Conservation (phyloP, 805 yeast genomes). For the Maudiozyma serrabonitensis region DNA sequence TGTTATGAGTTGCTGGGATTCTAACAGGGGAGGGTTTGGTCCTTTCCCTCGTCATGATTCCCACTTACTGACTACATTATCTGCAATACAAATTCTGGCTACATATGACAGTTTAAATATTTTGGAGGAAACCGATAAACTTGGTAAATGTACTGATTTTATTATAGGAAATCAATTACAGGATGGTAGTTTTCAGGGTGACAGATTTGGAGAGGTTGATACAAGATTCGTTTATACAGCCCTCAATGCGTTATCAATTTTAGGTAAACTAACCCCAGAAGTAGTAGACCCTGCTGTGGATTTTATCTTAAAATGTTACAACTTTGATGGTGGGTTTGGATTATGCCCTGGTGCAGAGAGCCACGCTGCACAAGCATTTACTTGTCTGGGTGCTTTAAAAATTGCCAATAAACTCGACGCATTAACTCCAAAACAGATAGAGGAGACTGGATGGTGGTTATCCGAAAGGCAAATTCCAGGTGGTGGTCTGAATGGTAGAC, state of each 20-base stretch:
- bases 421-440: conserved; percentile 29
- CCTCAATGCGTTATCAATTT: conserved; percentile 57
- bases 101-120: conserved; percentile 51
- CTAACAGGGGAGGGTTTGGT: conserved; percentile 68
- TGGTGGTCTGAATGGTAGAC: conserved; percentile 95
- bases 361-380: conserved; percentile 87
- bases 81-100: conserved; percentile 73
- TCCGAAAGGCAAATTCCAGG: conserved; percentile 75
- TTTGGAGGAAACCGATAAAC: conserved; percentile 24
- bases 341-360: conserved; percentile 89
- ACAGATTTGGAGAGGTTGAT: conserved; percentile 84
- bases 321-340: conserved; percentile 96
- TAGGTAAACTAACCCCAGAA: conserved; percentile 51
- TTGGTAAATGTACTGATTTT: conserved; percentile 31
- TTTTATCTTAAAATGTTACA: conserved; percentile 61
- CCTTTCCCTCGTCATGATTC: conserved; percentile 86
- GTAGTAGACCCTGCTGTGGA: conserved; percentile 52
- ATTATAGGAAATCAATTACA: conserved; percentile 29
- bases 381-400: conserved; percentile 74
- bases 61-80: conserved; percentile 73
- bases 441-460: conserved; percentile 71
- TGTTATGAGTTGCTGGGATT: conserved; percentile 57
- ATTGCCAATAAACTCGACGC: conserved; percentile 51
- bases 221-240: conserved; percentile 85
- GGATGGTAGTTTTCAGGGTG: conserved; percentile 81